These are phyloP conservation scores for Neoboletus magnificus DNA, from an alignment of 768 basidiomycete species.

Conservation along the genomic window DNA sequence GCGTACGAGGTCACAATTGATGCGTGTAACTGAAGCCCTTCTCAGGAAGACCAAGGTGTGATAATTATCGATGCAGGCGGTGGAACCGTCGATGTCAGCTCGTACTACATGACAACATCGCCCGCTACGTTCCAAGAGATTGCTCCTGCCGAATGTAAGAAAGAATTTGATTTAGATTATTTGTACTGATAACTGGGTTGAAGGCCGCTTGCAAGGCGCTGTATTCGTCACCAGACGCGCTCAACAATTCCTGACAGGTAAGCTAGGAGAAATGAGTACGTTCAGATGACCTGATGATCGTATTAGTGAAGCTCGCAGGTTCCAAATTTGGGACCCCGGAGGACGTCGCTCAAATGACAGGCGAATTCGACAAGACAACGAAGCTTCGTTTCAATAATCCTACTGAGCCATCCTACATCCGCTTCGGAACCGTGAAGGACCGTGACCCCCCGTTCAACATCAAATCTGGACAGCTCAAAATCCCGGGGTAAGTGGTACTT, in stretches of 20 bases:
- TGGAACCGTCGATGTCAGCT: constrained; percentile 59
- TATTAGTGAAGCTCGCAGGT: constrained; percentile 38
- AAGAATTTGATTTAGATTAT: neutral
- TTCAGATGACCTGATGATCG: neutral
- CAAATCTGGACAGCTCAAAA: constrained; percentile 45
- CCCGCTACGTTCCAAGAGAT: constrained; percentile 45
- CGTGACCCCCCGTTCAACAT: constrained; percentile 41
- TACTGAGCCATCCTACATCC: constrained; percentile 42
- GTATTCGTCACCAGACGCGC: constrained; percentile 49
- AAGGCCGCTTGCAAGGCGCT: constrained; percentile 50
- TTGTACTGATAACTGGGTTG: neutral
- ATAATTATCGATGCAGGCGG: constrained; percentile 62
- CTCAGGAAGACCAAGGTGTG: constrained; percentile 44
- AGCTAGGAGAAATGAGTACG: neutral
- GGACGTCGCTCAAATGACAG: constrained; percentile 41
- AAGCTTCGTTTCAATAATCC: constrained; percentile 43
- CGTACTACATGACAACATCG: constrained; percentile 43
- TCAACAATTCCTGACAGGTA: constrained; percentile 38
- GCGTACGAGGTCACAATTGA: neutral
- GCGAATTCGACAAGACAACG: constrained; percentile 45
- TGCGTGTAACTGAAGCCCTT: neutral
- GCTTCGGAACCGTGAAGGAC: constrained; percentile 44
- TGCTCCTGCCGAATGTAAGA: constrained; percentile 42
- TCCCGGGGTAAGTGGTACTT: constrained; percentile 29
- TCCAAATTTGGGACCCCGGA: constrained; percentile 39